Base-by-base conservation (phyloP, 1,284 basidiomycete genomes). In the Pascua sp. region DNA sequence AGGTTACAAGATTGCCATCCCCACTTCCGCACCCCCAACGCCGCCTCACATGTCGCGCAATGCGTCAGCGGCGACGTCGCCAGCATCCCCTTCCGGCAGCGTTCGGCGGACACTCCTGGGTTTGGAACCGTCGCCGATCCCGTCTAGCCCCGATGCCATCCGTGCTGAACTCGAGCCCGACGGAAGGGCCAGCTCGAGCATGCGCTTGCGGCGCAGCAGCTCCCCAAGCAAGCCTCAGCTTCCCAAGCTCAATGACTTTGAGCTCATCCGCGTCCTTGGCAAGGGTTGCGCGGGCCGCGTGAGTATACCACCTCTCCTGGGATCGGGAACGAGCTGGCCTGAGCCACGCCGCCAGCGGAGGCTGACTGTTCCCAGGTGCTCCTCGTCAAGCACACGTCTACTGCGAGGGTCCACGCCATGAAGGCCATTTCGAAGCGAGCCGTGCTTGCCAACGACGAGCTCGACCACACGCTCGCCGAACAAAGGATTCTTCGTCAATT, bases 401-500 rank as follows among this genome's bases (percentile, higher is more conserved):
- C 85, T 16, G 67, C 82, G 44, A 83, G 86, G 56, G 78, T 95
- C 50, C 93, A 89, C 74, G 94, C 94, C 37, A 84, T 97, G 80
- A 98, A 98, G 79, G 92, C 92, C 7, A 95, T 98, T 77, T 93
- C 91, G 56, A 98, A 97, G 79, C 84, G 91, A 53, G 91, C 96
- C 75, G 94, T 98, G 37, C 81, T 98, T 47, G 91, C 91, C 1
- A 91, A 97, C 71, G 91, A 94, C 73, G 95, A 98, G 77, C 80
- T 98, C 53, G 87, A 90, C 69, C 95, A 98, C 78, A 97, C 94
- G 2, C 81, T 96, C 56, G 94, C 93, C 2, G 95, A 98, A 77
- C 91, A 96, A 75, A 86, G 89, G 11, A 92, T 98, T 17, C 78
- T 98, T 67, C 91, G 90, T 77, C 83, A 90, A 51, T 94, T 97